phyloP scores from a whole-genome alignment of 1,284 basidiomycete genomes.

The Cryptococcus jaspeensis region DNA sequence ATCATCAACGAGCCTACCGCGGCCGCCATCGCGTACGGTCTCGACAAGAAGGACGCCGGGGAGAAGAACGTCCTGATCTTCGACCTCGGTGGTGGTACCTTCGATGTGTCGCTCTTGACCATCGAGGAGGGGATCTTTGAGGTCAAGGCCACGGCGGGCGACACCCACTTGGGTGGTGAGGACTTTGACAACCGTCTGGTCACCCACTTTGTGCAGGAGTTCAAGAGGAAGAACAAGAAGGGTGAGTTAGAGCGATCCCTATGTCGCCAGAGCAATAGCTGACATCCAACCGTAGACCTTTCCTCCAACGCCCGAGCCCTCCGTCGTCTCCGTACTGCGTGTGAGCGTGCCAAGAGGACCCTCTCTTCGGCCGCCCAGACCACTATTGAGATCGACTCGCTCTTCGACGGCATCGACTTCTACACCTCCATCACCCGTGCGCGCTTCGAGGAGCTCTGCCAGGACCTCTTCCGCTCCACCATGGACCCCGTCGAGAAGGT shows the following conservation, averaged over 20 bases:
- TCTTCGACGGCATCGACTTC: slow-evolving; percentile 97
- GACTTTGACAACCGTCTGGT: slow-evolving; percentile 99
- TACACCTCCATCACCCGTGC: slow-evolving; percentile 98
- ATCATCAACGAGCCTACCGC: slow-evolving; percentile 99
- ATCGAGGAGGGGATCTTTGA: slow-evolving; percentile 99
- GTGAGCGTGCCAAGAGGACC: slow-evolving; percentile 98
- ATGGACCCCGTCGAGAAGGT: slow-evolving; percentile 99
- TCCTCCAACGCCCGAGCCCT: slow-evolving; percentile 91
- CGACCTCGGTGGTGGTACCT: slow-evolving; percentile 98
- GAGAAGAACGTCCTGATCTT: slow-evolving; percentile 96
- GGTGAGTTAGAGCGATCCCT: too few relatives aligned
- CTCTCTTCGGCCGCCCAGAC: slow-evolving; percentile 96
- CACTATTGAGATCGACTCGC: slow-evolving; percentile 96
- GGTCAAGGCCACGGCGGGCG: slow-evolving; percentile 98
- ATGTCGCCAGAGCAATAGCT: neutral
- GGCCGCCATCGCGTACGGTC: slow-evolving; percentile 94
- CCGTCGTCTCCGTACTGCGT: slow-evolving; percentile 94
- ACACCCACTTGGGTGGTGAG: slow-evolving; percentile 98
- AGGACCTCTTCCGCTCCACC: slow-evolving; percentile 94
- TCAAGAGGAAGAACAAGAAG: slow-evolving; percentile 95
- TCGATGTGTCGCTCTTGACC: slow-evolving; percentile 96
- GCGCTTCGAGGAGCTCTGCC: slow-evolving; percentile 97
- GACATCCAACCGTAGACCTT: slow-evolving; percentile 58
- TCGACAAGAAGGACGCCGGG: slow-evolving; percentile 73
- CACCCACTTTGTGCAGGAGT: slow-evolving; percentile 97